Conservation (phyloP, 768 basidiomycete species). For the Arthromyces matolae region DNA sequence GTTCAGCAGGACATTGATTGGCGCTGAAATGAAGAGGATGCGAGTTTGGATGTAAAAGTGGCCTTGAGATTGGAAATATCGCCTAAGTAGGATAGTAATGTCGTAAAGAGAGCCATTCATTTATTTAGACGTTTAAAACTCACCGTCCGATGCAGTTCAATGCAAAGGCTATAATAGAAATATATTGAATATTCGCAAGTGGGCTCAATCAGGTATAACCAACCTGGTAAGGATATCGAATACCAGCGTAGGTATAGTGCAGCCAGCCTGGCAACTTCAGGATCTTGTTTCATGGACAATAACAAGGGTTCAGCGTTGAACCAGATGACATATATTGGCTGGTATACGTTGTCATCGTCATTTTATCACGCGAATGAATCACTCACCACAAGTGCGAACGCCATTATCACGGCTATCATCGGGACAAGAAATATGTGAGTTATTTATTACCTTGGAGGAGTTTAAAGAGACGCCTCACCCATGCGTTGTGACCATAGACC, state of each 20-base stretch:
- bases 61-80: conserved; percentile 82
- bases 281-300: conserved; percentile 70
- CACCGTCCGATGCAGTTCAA: conserved; percentile 7
- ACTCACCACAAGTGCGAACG: conserved; percentile 53
- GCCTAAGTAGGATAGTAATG: conserved; percentile 30
- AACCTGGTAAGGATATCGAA: conserved; percentile 70
- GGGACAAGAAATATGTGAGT: background rate
- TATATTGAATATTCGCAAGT: background rate
- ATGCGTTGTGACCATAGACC: conserved; percentile 89
- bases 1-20: conserved; percentile 78
- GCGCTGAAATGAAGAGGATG: conserved; percentile 77
- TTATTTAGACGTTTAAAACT: background rate
- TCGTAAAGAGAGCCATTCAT: conserved; percentile 29
- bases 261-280: conserved; percentile 76
- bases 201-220: background rate
- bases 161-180: conserved; percentile 15
- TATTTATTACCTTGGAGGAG: background rate
- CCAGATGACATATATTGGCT: conserved; percentile 6
- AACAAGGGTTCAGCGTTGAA: conserved; percentile 77
- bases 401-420: conserved; percentile 54
- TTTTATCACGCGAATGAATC: background rate
- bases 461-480: conserved; percentile 40
- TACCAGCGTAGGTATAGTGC: conserved; percentile 70
- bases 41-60: conserved; percentile 84
- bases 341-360: background rate